phyloP scores from a whole-genome alignment of 2,329 filamentous ascomycete genomes.

The Neofusicoccum laricinum region DNA sequence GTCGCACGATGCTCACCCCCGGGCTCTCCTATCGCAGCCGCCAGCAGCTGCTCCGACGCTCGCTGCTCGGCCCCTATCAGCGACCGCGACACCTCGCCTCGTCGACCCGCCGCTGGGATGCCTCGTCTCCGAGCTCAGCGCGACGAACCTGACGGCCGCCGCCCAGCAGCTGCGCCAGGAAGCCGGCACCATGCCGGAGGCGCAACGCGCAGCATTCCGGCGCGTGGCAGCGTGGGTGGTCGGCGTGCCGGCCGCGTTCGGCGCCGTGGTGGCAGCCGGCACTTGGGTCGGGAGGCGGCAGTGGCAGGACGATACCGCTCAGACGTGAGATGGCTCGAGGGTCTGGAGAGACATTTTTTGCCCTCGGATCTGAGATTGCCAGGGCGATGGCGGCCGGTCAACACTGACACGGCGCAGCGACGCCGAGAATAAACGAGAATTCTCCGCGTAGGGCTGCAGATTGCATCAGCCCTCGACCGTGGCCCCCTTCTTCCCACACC shows the following conservation, averaged over 20 bases:
- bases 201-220: not conserved
- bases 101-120: not conserved
- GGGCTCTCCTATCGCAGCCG: not conserved
- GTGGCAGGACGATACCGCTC: not conserved
- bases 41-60: not conserved
- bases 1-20: not conserved
- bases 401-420: not conserved
- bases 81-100: not conserved
- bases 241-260: not conserved
- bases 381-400: not conserved
- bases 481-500: not conserved
- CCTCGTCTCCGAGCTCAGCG: not conserved
- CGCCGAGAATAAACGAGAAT: conserved; percentile 1
- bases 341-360: not conserved
- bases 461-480: not conserved
- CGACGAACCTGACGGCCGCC: not conserved
- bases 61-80: not conserved
- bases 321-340: not conserved
- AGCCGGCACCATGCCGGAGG: not conserved
- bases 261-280: not conserved
- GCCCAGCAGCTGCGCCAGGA: not conserved
- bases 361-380: not conserved
- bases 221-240: not conserved
- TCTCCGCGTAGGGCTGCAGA: not conserved
- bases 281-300: not conserved